Percentiles rank a stretch among this genome's conserved stretches.
phyloP scores from a whole-genome alignment of 192 early-diverging fungal genomes.

The Fimicolochytrium jonesii region DNA sequence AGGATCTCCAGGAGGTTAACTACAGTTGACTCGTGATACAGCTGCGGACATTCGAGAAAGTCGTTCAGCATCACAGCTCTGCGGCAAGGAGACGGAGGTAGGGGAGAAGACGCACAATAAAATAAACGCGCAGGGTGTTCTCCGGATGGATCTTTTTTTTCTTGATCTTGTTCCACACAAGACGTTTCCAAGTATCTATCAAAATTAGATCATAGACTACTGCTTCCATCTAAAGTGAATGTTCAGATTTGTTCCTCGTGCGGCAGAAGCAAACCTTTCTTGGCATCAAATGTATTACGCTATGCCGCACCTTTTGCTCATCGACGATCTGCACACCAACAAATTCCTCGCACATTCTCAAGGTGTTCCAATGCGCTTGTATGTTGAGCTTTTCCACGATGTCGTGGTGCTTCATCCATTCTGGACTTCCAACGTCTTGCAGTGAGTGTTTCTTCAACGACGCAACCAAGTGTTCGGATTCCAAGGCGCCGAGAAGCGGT shows the following conservation, averaged over 20 bases:
- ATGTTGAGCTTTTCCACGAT: slow-evolving; percentile 44
- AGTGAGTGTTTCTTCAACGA: slow-evolving; percentile 16
- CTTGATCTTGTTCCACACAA: slow-evolving; percentile 36
- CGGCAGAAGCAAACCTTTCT: background rate
- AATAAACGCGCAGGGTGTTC: slow-evolving; percentile 34
- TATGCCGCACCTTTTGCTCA: slow-evolving; percentile 32
- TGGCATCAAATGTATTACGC: background rate
- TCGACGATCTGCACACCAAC: slow-evolving; percentile 38
- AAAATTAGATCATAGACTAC: slow-evolving; percentile 41
- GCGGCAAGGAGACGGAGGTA: too few relatives aligned
- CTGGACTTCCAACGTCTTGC: slow-evolving; percentile 23
- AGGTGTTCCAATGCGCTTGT: slow-evolving; percentile 45
- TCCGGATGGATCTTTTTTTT: slow-evolving; percentile 6
- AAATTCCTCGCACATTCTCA: slow-evolving; percentile 39
- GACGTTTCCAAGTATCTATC: slow-evolving; percentile 42
- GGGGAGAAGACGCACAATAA: slow-evolving; percentile 43
- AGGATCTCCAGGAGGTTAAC: slow-evolving; percentile 51
- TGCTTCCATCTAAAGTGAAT: slow-evolving; percentile 22
- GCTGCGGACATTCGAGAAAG: slow-evolving; percentile 17
- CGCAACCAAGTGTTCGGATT: slow-evolving; percentile 24
- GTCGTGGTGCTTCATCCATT: slow-evolving; percentile 47
- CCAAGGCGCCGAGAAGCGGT: slow-evolving; percentile 20
- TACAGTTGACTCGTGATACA: slow-evolving; percentile 50
- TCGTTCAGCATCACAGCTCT: background rate
- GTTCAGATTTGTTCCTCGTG: background rate